A percentile compares a stretch with the other conserved stretches of the same genome.
Conservation (phyloP, 768 basidiomycete species). For the Mycena haematopus region DNA sequence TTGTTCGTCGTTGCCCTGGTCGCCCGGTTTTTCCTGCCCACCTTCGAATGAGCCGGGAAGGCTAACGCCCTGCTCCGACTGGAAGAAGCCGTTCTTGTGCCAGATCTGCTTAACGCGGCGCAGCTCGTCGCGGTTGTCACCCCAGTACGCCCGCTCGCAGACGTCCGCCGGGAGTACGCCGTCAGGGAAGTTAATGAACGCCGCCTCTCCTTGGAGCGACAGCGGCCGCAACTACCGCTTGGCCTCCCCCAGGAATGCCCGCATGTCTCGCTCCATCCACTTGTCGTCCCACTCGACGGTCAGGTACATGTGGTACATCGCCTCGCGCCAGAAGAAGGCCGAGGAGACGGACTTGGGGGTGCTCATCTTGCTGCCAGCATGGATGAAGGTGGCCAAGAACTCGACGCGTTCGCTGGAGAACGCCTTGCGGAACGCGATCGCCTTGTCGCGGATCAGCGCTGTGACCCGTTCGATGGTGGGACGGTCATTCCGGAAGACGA, state of each 20-base stretch:
- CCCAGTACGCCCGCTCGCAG: slow-evolving; percentile 23
- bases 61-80: slow-evolving; percentile 20
- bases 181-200: slow-evolving; percentile 29
- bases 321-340: slow-evolving; percentile 29
- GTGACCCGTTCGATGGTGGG: slow-evolving; percentile 21
- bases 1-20: slow-evolving; percentile 16
- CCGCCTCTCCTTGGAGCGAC: slow-evolving; percentile 23
- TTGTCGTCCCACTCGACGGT: slow-evolving; percentile 31
- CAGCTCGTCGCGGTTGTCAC: slow-evolving; percentile 25
- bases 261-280: slow-evolving; percentile 29
- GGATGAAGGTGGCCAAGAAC: slow-evolving; percentile 29
- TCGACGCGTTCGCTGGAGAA: slow-evolving; percentile 27
- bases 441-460: slow-evolving; percentile 14
- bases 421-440: slow-evolving; percentile 13
- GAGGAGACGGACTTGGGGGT: slow-evolving; percentile 10
- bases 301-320: slow-evolving; percentile 26
- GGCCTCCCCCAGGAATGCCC: slow-evolving; percentile 20
- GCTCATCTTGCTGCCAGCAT: slow-evolving; percentile 25
- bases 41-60: slow-evolving; percentile 7
- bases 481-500: slow-evolving; percentile 24
- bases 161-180: slow-evolving; percentile 6
- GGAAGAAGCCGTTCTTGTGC: slow-evolving; percentile 27
- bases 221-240: slow-evolving; percentile 22
- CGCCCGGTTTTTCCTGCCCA: background rate
- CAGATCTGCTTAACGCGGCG: slow-evolving; percentile 28